A percentile compares a stretch with the other conserved stretches of the same genome.
Evolutionary conservation across 2,329 filamentous ascomycete species (phyloP).

Genomic region (Exophiala mesophila): DNA sequence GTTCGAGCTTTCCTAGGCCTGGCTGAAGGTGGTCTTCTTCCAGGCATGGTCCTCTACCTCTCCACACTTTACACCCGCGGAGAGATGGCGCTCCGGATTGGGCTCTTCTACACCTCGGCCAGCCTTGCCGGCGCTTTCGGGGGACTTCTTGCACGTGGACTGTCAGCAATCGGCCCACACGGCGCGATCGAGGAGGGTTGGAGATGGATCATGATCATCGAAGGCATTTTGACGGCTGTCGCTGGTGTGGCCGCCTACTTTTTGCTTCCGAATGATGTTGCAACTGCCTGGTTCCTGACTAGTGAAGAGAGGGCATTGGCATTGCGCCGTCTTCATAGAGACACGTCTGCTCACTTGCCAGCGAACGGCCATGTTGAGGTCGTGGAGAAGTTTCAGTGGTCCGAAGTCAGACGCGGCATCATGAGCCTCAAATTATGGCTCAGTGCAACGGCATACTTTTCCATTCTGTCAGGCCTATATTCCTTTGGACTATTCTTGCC

Average conservation of each 20-base stretch:
- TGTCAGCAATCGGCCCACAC: conserved; percentile 67
- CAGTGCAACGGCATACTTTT: conserved; percentile 66
- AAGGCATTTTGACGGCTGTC: conserved; percentile 34
- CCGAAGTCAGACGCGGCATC: conserved; percentile 64
- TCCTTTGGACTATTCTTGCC: conserved; percentile 75
- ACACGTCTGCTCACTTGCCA: conserved; percentile 60
- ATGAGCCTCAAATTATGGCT: conserved; percentile 74
- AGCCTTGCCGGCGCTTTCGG: conserved; percentile 80
- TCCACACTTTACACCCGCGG: conserved; percentile 61
- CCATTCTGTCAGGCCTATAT: conserved; percentile 77
- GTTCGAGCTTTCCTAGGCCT: conserved; percentile 45
- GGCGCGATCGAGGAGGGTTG: conserved; percentile 44
- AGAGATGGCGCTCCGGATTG: conserved; percentile 72
- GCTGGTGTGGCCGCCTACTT: conserved; percentile 34
- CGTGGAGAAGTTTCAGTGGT: conserved; percentile 66
- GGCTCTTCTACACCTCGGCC: conserved; percentile 79
- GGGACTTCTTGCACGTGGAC: conserved; percentile 76
- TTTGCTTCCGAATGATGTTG: conserved; percentile 75
- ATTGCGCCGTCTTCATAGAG: conserved; percentile 61
- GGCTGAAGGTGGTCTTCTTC: conserved; percentile 39
- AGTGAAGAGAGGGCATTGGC: conserved; percentile 66
- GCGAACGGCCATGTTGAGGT: conserved; percentile 45
- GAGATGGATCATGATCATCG: conserved; percentile 22
- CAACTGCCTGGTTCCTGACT: conserved; percentile 67
- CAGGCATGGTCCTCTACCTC: conserved; percentile 41